phyloP scores from a whole-genome alignment of 2,329 filamentous ascomycete genomes.

The Pyrenochaeta sp. region DNA sequence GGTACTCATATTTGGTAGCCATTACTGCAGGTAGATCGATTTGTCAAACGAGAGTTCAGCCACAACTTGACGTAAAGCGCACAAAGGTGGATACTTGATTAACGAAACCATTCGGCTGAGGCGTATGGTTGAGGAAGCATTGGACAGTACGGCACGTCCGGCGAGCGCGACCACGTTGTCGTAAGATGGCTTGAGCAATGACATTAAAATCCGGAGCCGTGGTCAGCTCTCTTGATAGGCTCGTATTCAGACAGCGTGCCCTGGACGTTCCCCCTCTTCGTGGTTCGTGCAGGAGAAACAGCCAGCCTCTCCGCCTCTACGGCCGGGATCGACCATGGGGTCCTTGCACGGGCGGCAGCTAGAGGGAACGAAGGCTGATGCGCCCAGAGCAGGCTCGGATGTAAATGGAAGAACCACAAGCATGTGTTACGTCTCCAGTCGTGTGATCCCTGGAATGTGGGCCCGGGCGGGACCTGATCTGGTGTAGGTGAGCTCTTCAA shows the following conservation, averaged over 20 bases:
- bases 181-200: conserved; percentile 8
- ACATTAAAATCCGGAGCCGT: conserved; percentile 2
- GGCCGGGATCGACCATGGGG: conserved; percentile 23
- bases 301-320: conserved; percentile 23
- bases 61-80: no score
- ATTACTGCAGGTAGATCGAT: no score
- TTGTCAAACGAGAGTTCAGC: no score
- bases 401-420: conserved; percentile 25
- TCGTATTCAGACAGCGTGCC: no score
- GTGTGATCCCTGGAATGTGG: conserved; percentile 26
- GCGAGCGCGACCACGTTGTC: conserved; percentile 16
- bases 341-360: conserved; percentile 26
- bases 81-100: not conserved
- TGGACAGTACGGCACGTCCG: conserved; percentile 10
- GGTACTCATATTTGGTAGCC: no score
- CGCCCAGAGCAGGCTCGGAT: conserved; percentile 17
- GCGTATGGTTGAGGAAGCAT: conserved; percentile 11
- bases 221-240: conserved; percentile 12
- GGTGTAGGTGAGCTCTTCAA: conserved; percentile 18
- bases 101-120: conserved; percentile 8
- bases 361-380: conserved; percentile 26
- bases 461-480: conserved; percentile 24
- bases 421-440: conserved; percentile 30
- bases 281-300: conserved; percentile 14
- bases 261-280: conserved; percentile 13